Conservation (phyloP, 2,329 filamentous ascomycete genomes). For the Periglandula ipomoeae region DNA sequence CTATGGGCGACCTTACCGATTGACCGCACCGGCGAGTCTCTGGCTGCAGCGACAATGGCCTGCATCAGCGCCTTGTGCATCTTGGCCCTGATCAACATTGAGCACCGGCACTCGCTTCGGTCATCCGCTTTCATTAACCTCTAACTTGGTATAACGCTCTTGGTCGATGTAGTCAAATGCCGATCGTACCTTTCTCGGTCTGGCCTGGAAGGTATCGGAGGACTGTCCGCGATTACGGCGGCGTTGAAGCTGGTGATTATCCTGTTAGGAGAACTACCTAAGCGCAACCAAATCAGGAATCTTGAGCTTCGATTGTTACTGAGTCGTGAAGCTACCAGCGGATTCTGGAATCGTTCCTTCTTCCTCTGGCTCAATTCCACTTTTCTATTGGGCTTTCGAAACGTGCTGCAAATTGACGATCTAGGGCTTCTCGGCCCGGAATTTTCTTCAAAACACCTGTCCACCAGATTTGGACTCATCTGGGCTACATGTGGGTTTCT, state of each 20-base stretch:
- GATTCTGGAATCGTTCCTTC: constrained; percentile 5
- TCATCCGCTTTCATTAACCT: background rate
- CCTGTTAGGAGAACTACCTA: constrained; percentile 24
- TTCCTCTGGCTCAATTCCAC: background rate
- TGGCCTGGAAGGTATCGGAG: background rate
- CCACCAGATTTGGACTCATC: background rate
- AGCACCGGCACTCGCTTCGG: background rate
- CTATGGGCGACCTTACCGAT: background rate
- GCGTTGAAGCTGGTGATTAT: constrained; percentile 24
- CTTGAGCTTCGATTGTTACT: background rate
- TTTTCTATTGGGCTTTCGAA: background rate
- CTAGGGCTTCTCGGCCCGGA: background rate
- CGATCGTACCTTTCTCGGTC: background rate
- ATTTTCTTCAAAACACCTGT: background rate
- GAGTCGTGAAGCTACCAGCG: constrained; percentile 15
- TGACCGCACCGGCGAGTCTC: background rate
- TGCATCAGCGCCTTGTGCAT: background rate
- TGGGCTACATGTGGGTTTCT: background rate
- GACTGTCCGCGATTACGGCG: constrained; percentile 20
- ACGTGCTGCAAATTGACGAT: background rate
- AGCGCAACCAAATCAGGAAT: constrained; percentile 1
- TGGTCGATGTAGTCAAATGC: background rate
- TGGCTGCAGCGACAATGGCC: background rate
- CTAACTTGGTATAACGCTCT: background rate
- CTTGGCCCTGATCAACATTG: background rate